Conservation (phyloP, 108 stramenopile species). For the Cyclotella distinguenda region DNA sequence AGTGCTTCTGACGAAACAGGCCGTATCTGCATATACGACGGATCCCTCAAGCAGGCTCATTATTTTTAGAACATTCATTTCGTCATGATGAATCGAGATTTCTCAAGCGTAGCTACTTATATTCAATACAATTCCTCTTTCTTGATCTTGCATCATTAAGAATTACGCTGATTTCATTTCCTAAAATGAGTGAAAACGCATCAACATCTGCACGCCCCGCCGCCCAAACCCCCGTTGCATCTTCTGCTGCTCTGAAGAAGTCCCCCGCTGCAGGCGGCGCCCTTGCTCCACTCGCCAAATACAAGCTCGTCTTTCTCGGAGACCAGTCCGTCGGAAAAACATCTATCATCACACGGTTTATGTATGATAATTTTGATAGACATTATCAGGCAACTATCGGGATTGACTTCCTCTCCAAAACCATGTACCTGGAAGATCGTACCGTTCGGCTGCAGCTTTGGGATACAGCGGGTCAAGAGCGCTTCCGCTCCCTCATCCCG, state of each 20-base stretch:
- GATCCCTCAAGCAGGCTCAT: too few species aligned
- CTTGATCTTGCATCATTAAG: too few species aligned
- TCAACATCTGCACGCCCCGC: slow-evolving; percentile 14
- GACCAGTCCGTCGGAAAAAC: slow-evolving; percentile 99
- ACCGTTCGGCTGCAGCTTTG: slow-evolving; percentile 99
- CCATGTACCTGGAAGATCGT: slow-evolving; percentile 97
- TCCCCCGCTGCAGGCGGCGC: slow-evolving; percentile 33
- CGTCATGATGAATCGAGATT: too few species aligned
- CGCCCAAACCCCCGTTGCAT: slow-evolving; percentile 16
- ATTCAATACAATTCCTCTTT: too few species aligned
- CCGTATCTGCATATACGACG: too few species aligned
- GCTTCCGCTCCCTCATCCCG: slow-evolving; percentile 93
- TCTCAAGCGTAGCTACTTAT: too few species aligned
- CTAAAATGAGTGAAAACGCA: slow-evolving; percentile 21
- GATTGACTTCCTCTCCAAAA: slow-evolving; percentile 99
- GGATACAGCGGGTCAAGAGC: slow-evolving; percentile 99
- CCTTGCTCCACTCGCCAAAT: slow-evolving; percentile 92
- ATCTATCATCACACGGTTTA: slow-evolving; percentile 98
- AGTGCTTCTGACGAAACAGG: too few species aligned
- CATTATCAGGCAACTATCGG: slow-evolving; percentile 99
- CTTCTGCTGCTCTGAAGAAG: slow-evolving; percentile 1
- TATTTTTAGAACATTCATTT: too few species aligned
- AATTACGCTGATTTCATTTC: neutral
- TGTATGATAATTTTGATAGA: slow-evolving; percentile 95
- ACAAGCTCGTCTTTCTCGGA: slow-evolving; percentile 99